Evolutionary conservation across 2,329 filamentous ascomycete genomes (phyloP).

Genomic region (Lomentospora prolificans): DNA sequence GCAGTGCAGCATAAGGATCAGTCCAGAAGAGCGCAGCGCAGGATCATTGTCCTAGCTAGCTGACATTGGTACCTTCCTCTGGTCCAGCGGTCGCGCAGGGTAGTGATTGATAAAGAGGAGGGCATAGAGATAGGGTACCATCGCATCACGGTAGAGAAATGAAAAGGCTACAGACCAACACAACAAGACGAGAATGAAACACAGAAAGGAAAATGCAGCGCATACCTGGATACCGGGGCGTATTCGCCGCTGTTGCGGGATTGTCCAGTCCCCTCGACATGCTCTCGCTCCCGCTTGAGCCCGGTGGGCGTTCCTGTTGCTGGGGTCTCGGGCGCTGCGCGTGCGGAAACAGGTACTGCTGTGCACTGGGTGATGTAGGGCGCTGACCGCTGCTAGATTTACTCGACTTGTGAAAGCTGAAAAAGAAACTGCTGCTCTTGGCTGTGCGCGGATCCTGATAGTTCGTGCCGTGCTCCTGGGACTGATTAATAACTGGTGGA

Average conservation of each 20-base stretch:
- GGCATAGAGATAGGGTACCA: not conserved
- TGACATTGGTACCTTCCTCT: too few species aligned
- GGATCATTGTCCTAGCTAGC: too few species aligned
- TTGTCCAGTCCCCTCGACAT: slow-evolving; percentile 27
- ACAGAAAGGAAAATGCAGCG: slow-evolving; percentile 2
- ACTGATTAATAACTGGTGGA: not conserved
- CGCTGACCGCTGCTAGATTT: not conserved
- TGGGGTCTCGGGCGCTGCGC: slow-evolving; percentile 11
- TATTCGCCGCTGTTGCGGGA: slow-evolving; percentile 14
- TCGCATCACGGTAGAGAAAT: not conserved
- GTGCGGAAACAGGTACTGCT: slow-evolving; percentile 9
- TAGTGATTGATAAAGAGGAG: not conserved
- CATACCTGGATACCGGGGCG: slow-evolving; percentile 14
- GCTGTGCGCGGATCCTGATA: slow-evolving; percentile 30
- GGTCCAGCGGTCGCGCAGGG: too few species aligned
- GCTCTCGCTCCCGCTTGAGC: slow-evolving; percentile 21
- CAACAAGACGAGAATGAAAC: not conserved
- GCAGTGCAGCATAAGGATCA: too few species aligned
- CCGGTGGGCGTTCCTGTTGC: slow-evolving; percentile 18
- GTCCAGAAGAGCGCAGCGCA: too few species aligned
- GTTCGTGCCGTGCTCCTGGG: slow-evolving; percentile 13
- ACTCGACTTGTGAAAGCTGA: slow-evolving; percentile 15
- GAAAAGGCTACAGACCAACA: not conserved
- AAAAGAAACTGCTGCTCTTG: slow-evolving; percentile 39
- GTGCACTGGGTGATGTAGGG: slow-evolving; percentile 4